These are phyloP conservation scores for Phanerochaete sordida DNA, from an alignment of 768 basidiomycete genomes.

Conservation along the genomic window DNA sequence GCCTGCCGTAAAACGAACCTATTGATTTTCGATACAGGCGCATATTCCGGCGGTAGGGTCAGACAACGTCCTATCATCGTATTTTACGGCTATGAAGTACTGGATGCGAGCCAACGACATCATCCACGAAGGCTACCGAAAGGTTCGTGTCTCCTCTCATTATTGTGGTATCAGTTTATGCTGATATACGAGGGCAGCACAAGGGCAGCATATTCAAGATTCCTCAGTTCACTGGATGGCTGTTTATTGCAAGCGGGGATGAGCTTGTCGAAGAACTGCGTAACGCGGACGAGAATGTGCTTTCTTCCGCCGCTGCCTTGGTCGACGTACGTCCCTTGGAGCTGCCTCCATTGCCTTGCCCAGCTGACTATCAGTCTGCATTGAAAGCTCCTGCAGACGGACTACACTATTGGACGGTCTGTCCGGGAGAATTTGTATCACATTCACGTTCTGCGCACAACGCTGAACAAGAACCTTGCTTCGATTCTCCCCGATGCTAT, in stretches of 20 bases:
- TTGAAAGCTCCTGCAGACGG: conserved; percentile 35
- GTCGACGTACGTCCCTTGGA: conserved; percentile 18
- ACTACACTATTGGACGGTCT: conserved; percentile 35
- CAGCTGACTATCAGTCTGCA: neutral
- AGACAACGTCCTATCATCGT: no score
- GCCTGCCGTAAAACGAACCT: no score
- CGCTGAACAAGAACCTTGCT: no score
- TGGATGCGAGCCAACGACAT: no score
- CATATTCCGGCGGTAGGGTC: no score
- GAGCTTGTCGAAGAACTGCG: conserved; percentile 36
- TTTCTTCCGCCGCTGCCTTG: conserved; percentile 30
- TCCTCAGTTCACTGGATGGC: conserved; percentile 30
- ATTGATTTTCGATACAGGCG: no score
- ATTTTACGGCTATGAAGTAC: no score
- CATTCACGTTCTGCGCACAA: neutral
- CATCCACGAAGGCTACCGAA: no score
- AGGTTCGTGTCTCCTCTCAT: no score
- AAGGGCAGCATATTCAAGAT: conserved; percentile 30
- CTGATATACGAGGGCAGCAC: conserved; percentile 15
- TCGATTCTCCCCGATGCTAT: no score
- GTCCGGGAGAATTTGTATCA: conserved; percentile 29
- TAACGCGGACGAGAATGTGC: conserved; percentile 32
- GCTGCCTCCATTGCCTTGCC: neutral
- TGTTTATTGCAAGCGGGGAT: conserved; percentile 30
- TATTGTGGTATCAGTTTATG: no score